Evolutionary conservation across 257 asterid species (phyloP).

Genomic region (Solanum verrucosum): DNA sequence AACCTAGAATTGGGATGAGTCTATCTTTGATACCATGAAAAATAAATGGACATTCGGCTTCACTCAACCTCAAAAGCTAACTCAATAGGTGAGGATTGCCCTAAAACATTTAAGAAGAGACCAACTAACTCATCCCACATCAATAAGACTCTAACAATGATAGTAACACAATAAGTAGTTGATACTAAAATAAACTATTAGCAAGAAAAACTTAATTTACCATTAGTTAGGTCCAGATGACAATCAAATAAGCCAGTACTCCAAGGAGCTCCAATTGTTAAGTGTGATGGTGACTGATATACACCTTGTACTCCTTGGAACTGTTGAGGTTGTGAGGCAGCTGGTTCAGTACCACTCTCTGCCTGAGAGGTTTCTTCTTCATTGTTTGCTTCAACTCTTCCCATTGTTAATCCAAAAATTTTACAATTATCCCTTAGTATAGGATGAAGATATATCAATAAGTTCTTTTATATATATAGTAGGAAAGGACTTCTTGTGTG

Average conservation of each 20-base stretch:
- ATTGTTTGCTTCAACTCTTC: constrained; percentile 1
- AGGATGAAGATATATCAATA: neutral
- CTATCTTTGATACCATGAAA: neutral
- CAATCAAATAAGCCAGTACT: constrained; percentile 26
- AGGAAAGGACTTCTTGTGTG: neutral
- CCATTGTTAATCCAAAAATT: neutral
- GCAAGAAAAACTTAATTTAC: neutral
- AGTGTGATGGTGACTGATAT: neutral
- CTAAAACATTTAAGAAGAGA: neutral
- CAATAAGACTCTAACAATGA: neutral
- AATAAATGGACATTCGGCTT: too few species aligned
- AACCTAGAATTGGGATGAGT: neutral
- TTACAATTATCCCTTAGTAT: neutral
- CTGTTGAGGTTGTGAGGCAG: constrained; percentile 3
- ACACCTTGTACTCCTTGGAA: neutral
- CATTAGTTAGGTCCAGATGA: constrained; percentile 15
- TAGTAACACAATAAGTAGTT: neutral
- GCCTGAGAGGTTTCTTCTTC: neutral
- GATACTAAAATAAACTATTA: neutral
- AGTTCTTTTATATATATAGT: neutral
- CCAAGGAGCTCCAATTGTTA: constrained; percentile 21
- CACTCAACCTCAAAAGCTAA: neutral
- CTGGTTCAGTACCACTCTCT: neutral
- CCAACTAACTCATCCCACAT: neutral
- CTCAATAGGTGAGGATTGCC: neutral